These are phyloP conservation scores for Sporothrix brasiliensis DNA, from an alignment of 2,329 filamentous ascomycete species.

Conservation along the genomic window DNA sequence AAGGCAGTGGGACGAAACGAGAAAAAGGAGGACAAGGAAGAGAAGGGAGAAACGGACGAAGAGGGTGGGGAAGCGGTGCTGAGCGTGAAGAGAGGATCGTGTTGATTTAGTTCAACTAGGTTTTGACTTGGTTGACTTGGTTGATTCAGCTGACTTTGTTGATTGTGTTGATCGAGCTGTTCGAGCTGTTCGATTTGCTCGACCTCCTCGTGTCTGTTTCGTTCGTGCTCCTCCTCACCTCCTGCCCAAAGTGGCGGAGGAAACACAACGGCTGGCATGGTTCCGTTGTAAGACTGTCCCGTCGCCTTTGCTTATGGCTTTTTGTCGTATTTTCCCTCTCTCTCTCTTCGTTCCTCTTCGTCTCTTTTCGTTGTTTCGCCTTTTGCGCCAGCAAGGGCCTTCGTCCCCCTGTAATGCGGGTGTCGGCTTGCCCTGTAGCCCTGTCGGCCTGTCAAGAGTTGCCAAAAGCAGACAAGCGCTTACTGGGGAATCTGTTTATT, in stretches of 20 bases:
- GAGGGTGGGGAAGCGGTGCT: not conserved
- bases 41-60: too few species aligned
- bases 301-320: not conserved
- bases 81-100: not conserved
- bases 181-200: not conserved
- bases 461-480: conserved; percentile 33
- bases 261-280: conserved; percentile 25
- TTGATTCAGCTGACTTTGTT: not conserved
- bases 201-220: not conserved
- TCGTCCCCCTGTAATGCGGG: conserved; percentile 20
- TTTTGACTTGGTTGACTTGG: too few species aligned
- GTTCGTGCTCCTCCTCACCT: not conserved
- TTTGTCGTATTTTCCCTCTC: not conserved
- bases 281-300: not conserved
- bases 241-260: not conserved
- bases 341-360: not conserved
- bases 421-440: conserved; percentile 9
- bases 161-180: not conserved
- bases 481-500: conserved; percentile 22
- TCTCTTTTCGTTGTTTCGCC: not conserved
- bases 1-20: too few species aligned
- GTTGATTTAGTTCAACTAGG: not conserved
- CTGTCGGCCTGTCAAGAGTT: conserved; percentile 13
- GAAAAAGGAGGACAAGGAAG: too few species aligned
- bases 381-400: conserved; percentile 6